These are phyloP conservation scores for Teratosphaeria zuluensis DNA, from an alignment of 2,329 filamentous ascomycete species.

Conservation along the genomic window DNA sequence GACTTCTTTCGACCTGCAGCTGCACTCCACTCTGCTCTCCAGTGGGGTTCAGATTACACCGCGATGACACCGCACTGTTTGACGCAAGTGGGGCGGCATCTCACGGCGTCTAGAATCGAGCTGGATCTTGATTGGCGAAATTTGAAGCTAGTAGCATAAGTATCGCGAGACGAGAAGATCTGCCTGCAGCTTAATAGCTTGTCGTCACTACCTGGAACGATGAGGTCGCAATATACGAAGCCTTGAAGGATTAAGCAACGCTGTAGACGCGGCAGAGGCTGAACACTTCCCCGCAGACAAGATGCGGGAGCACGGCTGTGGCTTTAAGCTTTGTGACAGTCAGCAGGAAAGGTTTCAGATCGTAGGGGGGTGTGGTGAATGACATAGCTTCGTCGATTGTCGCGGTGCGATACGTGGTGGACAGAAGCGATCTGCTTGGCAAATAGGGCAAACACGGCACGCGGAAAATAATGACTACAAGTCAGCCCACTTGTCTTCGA, in stretches of 20 bases:
- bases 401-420: background rate
- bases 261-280: background rate
- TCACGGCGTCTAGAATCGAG: background rate
- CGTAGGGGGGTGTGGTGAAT: background rate
- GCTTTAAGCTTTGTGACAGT: background rate
- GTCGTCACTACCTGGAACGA: background rate
- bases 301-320: background rate
- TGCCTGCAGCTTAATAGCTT: no score
- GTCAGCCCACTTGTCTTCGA: background rate
- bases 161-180: background rate
- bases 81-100: background rate
- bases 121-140: background rate
- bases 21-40: background rate
- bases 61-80: background rate
- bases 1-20: background rate
- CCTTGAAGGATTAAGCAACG: no score
- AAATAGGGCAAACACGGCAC: background rate
- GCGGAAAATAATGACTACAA: background rate
- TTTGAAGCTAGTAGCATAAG: background rate
- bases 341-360: background rate
- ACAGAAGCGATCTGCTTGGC: background rate
- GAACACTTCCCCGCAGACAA: background rate
- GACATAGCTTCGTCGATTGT: background rate
- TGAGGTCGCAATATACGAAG: background rate
- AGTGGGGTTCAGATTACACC: background rate